phyloP scores from a whole-genome alignment of 2,329 filamentous ascomycete genomes.

The Aspergillus caelatus region DNA sequence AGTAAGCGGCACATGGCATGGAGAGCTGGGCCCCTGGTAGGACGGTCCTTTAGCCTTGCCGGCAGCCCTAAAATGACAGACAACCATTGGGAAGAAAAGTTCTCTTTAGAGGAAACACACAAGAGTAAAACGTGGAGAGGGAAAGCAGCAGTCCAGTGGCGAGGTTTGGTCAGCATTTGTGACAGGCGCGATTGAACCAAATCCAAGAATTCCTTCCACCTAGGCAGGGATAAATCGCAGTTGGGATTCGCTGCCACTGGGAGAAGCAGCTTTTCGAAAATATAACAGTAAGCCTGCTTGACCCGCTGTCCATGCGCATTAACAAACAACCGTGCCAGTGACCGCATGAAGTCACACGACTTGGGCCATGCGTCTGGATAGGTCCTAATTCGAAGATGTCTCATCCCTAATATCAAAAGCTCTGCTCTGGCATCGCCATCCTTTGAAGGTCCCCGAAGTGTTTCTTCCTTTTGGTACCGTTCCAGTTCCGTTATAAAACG shows the following conservation, averaged over 20 bases:
- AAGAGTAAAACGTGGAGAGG: slow-evolving; percentile 84
- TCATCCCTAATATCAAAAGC: slow-evolving; percentile 87
- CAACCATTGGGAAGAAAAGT: slow-evolving; percentile 84
- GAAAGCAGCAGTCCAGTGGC: slow-evolving; percentile 88
- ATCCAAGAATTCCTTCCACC: slow-evolving; percentile 84
- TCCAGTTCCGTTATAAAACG: slow-evolving; percentile 83
- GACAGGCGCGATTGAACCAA: slow-evolving; percentile 76
- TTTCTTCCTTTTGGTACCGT: slow-evolving; percentile 73
- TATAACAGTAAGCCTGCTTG: slow-evolving; percentile 92
- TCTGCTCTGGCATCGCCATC: slow-evolving; percentile 82
- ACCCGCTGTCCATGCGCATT: slow-evolving; percentile 84
- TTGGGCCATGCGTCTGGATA: slow-evolving; percentile 77
- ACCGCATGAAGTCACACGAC: slow-evolving; percentile 85
- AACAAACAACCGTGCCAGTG: slow-evolving; percentile 78
- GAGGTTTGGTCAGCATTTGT: slow-evolving; percentile 86
- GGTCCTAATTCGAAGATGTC: slow-evolving; percentile 77
- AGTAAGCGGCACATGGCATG: slow-evolving; percentile 87
- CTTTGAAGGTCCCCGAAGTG: slow-evolving; percentile 46
- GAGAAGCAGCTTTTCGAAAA: slow-evolving; percentile 82
- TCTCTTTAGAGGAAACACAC: slow-evolving; percentile 83
- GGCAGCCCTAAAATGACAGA: slow-evolving; percentile 77
- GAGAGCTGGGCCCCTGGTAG: slow-evolving; percentile 75
- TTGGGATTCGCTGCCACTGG: slow-evolving; percentile 82
- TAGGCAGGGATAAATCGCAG: slow-evolving; percentile 75
- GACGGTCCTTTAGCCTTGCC: slow-evolving; percentile 80